A percentile compares a stretch with the other conserved stretches of the same genome.
Evolutionary conservation across 2,329 filamentous ascomycete species (phyloP).

Genomic region (Stachybotrys chartarum): DNA sequence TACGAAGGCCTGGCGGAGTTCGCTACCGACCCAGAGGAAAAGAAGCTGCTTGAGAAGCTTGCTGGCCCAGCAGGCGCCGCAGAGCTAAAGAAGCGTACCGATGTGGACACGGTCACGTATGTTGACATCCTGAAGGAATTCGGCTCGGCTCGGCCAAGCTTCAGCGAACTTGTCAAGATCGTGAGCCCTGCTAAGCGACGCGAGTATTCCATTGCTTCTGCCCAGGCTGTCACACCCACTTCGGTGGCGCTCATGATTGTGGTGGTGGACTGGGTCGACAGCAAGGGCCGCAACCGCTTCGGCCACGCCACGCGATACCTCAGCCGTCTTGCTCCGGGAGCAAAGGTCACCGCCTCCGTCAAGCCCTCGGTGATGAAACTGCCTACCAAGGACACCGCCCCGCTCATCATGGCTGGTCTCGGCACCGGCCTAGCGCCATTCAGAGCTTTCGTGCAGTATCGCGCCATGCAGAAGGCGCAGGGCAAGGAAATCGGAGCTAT

Average conservation of each 20-base stretch:
- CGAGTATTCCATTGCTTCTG: constrained; percentile 98
- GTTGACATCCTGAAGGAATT: constrained; percentile 88
- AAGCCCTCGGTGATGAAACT: constrained; percentile 99
- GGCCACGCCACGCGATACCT: constrained; percentile 93
- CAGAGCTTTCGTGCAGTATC: constrained; percentile 97
- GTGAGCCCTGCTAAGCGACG: constrained; percentile 89
- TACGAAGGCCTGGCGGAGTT: constrained; percentile 89
- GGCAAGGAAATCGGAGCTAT: constrained; percentile 92
- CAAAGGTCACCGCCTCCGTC: constrained; percentile 81
- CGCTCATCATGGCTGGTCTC: constrained; percentile 98
- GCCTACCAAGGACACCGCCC: constrained; percentile 77
- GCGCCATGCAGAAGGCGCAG: constrained; percentile 95
- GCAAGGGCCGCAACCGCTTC: constrained; percentile 78
- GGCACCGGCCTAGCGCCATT: constrained; percentile 97
- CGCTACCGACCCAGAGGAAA: constrained; percentile 74
- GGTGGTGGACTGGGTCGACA: constrained; percentile 91
- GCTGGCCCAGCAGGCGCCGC: constrained; percentile 71
- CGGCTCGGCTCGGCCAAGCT: constrained; percentile 76
- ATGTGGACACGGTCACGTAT: constrained; percentile 87
- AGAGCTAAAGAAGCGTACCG: constrained; percentile 86
- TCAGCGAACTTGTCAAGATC: constrained; percentile 83
- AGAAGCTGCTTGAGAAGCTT: constrained; percentile 69
- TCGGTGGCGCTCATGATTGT: constrained; percentile 95
- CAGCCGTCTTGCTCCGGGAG: constrained; percentile 64
- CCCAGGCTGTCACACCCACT: constrained; percentile 85